A percentile compares a stretch with the other conserved stretches of the same genome.
phyloP scores from a whole-genome alignment of 192 early-diverging fungal species.

The Paraglomus brasilianum region DNA sequence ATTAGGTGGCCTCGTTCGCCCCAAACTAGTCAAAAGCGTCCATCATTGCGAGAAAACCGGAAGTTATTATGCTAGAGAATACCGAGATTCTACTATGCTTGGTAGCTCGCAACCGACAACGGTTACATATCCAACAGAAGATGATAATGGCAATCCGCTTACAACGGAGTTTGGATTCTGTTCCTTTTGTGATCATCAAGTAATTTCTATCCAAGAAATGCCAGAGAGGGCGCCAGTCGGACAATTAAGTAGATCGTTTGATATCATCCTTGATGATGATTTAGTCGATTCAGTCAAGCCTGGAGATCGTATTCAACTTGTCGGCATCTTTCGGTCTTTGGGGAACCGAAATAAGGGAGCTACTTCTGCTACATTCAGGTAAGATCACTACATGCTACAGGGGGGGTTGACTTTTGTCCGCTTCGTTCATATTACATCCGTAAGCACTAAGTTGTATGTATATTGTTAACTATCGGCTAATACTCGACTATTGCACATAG shows the following conservation, averaged over 20 bases:
- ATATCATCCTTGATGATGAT: conserved; percentile 95
- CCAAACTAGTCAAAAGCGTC: conserved; percentile 88
- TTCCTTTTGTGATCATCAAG: conserved; percentile 90
- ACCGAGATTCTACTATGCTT: conserved; percentile 84
- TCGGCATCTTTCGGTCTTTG: conserved; percentile 88
- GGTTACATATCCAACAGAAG: conserved; percentile 88
- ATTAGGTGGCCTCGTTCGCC: conserved; percentile 88
- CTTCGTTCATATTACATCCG: too few species aligned
- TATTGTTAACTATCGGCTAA: not conserved
- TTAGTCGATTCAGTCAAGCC: conserved; percentile 94
- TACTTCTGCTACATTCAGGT: conserved; percentile 83
- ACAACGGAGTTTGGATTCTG: conserved; percentile 92
- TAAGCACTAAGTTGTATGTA: too few species aligned
- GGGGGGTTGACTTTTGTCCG: too few species aligned
- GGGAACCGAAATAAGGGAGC: conserved; percentile 77
- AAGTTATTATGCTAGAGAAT: conserved; percentile 78
- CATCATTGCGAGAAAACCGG: conserved; percentile 90
- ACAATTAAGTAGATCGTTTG: conserved; percentile 88
- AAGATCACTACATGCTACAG: conserved; percentile 1
- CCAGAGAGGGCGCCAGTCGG: conserved; percentile 96
- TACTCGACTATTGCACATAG: conserved; percentile 43
- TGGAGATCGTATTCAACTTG: conserved; percentile 91
- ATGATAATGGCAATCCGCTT: conserved; percentile 88
- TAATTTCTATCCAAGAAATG: conserved; percentile 96
- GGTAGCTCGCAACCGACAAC: conserved; percentile 67